Percentiles rank a stretch among this genome's conserved stretches.
Conservation (phyloP, 1,284 basidiomycete genomes). For the Rugosomyces carneus region DNA sequence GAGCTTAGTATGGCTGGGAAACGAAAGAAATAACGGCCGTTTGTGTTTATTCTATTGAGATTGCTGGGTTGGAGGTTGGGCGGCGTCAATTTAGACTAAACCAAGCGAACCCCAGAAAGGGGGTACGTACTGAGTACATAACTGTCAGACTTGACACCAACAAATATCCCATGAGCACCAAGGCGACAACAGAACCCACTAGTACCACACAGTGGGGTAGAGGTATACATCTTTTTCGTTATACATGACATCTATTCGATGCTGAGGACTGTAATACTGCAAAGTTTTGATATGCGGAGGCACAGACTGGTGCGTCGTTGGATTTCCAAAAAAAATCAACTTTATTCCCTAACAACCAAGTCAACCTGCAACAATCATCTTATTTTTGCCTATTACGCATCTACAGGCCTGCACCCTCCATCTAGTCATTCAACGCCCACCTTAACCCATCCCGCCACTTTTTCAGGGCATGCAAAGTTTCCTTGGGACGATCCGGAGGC, state of each 20-base stretch:
- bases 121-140: not conserved
- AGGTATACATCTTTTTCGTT: slow-evolving; percentile 4
- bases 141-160: not conserved
- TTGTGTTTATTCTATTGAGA: not conserved
- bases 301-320: slow-evolving; percentile 68
- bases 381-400: slow-evolving; percentile 10
- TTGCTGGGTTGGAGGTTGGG: not conserved
- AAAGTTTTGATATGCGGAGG: slow-evolving; percentile 79
- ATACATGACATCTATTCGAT: not conserved
- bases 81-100: not conserved
- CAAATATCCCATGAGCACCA: slow-evolving; percentile 4
- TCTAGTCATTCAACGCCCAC: not conserved
- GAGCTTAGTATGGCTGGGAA: not conserved
- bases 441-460: not conserved
- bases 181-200: slow-evolving; percentile 3
- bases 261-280: not conserved
- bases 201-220: slow-evolving; percentile 1
- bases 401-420: too few relatives aligned
- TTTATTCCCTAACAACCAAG: slow-evolving; percentile 15
- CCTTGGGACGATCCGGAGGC: slow-evolving; percentile 69
- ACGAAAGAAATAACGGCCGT: not conserved
- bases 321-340: slow-evolving; percentile 5
- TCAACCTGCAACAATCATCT: slow-evolving; percentile 16
- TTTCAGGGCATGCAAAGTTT: slow-evolving; percentile 66
- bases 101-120: not conserved